Evolutionary conservation across 345 rosid genomes (phyloP).

Genomic region (Gossypium raimondii): DNA sequence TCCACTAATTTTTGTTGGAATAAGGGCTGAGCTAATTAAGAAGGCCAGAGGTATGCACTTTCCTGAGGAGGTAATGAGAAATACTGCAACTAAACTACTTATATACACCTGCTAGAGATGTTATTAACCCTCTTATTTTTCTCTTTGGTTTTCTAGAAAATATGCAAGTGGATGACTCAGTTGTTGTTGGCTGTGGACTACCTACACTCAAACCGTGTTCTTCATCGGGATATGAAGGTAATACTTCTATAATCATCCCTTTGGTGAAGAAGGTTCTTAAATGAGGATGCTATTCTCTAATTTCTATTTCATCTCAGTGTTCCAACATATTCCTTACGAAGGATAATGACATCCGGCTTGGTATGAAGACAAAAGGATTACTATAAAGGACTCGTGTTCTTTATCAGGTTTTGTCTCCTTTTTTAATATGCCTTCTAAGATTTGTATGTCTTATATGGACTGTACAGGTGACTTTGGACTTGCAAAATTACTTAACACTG

Average conservation of each 20-base stretch:
- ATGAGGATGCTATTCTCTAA: constrained; percentile 19
- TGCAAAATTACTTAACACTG: constrained; percentile 85
- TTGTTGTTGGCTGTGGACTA: constrained; percentile 90
- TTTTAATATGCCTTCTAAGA: constrained; percentile 21
- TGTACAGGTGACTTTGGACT: constrained; percentile 87
- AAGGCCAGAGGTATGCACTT: constrained; percentile 78
- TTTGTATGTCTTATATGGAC: constrained; percentile 19
- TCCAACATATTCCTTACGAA: constrained; percentile 90
- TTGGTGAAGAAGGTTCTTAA: constrained; percentile 8
- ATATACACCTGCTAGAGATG: not conserved
- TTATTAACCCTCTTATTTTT: not conserved
- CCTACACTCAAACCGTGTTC: constrained; percentile 91
- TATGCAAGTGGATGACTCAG: constrained; percentile 94
- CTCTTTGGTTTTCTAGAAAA: constrained; percentile 48
- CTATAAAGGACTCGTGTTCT: constrained; percentile 15
- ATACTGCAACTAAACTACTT: constrained; percentile 8
- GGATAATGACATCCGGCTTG: constrained; percentile 77
- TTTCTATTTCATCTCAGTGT: constrained; percentile 53
- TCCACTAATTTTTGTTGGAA: constrained; percentile 7
- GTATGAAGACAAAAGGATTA: constrained; percentile 43
- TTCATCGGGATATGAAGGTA: constrained; percentile 95
- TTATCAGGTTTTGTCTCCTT: constrained; percentile 20
- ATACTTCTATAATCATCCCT: constrained; percentile 8
- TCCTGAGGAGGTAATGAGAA: constrained; percentile 70
- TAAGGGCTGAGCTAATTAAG: constrained; percentile 78